These are phyloP conservation scores for Trichoderma pleuroti DNA, from an alignment of 2,329 filamentous ascomycete genomes.

Conservation along the genomic window DNA sequence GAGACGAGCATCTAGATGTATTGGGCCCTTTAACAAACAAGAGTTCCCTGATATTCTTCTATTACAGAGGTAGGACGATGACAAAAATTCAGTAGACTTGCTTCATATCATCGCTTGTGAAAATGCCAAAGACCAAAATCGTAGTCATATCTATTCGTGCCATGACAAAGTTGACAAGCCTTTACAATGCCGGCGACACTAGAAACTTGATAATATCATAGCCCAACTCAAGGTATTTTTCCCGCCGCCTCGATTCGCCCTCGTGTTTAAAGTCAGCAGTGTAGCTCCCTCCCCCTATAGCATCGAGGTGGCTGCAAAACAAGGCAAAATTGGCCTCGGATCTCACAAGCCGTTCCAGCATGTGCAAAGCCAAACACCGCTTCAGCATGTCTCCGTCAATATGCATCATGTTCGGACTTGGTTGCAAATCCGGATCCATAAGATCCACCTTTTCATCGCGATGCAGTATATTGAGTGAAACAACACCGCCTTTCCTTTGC, in stretches of 20 bases:
- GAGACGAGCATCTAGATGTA: background rate
- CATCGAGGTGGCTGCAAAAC: slow-evolving; percentile 49
- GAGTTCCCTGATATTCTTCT: background rate
- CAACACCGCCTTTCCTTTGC: slow-evolving; percentile 44
- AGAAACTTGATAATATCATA: slow-evolving; percentile 55
- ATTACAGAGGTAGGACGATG: background rate
- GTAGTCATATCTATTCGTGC: background rate
- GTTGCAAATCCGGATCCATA: slow-evolving; percentile 35
- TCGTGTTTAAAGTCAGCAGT: slow-evolving; percentile 33
- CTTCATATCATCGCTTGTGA: background rate
- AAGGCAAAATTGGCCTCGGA: slow-evolving; percentile 33
- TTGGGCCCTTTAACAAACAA: background rate
- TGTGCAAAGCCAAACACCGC: slow-evolving; percentile 47
- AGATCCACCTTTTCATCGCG: slow-evolving; percentile 23
- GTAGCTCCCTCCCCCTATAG: slow-evolving; percentile 45
- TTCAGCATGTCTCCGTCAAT: slow-evolving; percentile 64
- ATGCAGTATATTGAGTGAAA: slow-evolving; percentile 31
- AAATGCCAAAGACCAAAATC: background rate
- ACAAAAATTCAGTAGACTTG: background rate
- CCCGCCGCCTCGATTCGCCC: slow-evolving; percentile 21
- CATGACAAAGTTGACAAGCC: background rate
- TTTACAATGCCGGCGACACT: slow-evolving; percentile 47
- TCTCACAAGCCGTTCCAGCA: slow-evolving; percentile 42
- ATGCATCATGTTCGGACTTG: slow-evolving; percentile 52
- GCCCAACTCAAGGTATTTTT: slow-evolving; percentile 45